These are phyloP conservation scores for Angomonas ambiguus DNA, from an alignment of 208 protist species.

Conservation along the genomic window DNA sequence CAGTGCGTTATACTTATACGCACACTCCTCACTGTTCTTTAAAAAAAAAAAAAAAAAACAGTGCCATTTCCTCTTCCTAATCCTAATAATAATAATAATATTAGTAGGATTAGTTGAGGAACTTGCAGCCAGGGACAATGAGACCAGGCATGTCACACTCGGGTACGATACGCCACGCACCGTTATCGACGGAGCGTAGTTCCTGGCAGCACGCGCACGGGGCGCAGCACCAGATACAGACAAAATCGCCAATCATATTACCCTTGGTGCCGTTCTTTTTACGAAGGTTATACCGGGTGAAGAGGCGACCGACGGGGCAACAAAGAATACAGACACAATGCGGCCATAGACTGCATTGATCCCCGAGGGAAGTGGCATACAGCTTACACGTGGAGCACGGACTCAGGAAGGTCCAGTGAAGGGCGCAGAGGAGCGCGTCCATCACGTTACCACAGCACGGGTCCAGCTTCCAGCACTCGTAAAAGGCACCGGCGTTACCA, in stretches of 20 bases:
- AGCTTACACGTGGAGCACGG: constrained; percentile 60
- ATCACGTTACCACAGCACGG: constrained; percentile 68
- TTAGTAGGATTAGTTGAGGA: constrained; percentile 17
- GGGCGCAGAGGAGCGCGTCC: constrained; percentile 36
- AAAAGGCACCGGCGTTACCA: constrained; percentile 55
- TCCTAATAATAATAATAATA: background rate
- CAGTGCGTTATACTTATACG: too few species aligned
- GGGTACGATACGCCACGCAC: constrained; percentile 57
- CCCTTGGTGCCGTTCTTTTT: constrained; percentile 60
- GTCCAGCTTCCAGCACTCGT: constrained; percentile 64
- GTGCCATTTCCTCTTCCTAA: background rate
- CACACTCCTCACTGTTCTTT: too few species aligned
- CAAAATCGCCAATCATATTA: constrained; percentile 76
- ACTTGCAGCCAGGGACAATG: constrained; percentile 44
- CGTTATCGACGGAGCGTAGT: constrained; percentile 45
- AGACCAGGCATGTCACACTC: constrained; percentile 35
- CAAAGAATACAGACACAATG: constrained; percentile 67
- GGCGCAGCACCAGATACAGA: constrained; percentile 62
- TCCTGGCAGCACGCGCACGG: constrained; percentile 76
- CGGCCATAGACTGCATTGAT: constrained; percentile 57
- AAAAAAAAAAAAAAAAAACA: constrained; percentile 16
- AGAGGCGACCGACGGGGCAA: constrained; percentile 51
- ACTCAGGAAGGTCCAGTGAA: constrained; percentile 44
- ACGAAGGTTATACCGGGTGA: constrained; percentile 84
- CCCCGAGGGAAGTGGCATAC: constrained; percentile 64